Conservation (phyloP, 768 basidiomycete genomes). For the Chlorophyllum brunneum region DNA sequence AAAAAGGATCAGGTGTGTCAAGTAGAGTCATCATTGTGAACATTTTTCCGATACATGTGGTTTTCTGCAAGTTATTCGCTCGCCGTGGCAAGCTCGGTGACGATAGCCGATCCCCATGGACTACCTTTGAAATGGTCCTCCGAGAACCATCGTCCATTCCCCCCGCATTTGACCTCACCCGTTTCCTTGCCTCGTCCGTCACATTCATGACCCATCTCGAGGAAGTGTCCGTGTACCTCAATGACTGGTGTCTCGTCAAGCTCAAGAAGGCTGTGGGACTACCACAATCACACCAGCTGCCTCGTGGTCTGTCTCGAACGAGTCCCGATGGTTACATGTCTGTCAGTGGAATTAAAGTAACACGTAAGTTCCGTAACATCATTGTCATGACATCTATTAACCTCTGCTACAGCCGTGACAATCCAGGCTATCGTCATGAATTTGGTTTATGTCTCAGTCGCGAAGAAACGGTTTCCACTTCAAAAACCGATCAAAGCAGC, state of each 20-base stretch:
- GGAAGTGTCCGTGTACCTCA: constrained; percentile 77
- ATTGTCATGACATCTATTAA: constrained; percentile 1
- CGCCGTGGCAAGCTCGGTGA: constrained; percentile 66
- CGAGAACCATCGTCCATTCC: constrained; percentile 81
- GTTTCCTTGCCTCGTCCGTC: constrained; percentile 87
- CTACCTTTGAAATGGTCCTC: constrained; percentile 85
- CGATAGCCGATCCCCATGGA: constrained; percentile 51
- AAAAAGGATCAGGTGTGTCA: constrained; percentile 74
- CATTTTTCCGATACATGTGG: constrained; percentile 5
- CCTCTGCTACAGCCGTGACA: constrained; percentile 48
- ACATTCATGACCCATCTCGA: constrained; percentile 86
- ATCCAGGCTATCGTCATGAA: constrained; percentile 82
- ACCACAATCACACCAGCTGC: constrained; percentile 47
- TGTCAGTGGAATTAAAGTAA: constrained; percentile 58
- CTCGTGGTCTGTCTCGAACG: constrained; percentile 49
- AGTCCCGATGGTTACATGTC: constrained; percentile 67
- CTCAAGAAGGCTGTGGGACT: constrained; percentile 60
- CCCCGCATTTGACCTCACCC: constrained; percentile 78
- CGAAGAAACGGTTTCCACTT: constrained; percentile 42
- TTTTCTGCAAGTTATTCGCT: constrained; percentile 60
- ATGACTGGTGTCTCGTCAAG: constrained; percentile 67
- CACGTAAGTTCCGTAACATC: constrained; percentile 39
- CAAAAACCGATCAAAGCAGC: constrained; percentile 29
- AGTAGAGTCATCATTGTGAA: not conserved
- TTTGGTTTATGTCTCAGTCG: constrained; percentile 62